Percentiles rank a stretch among this genome's conserved stretches.
Conservation (phyloP, 2,329 filamentous ascomycete species). For the Sarocladiaceae sp. region DNA sequence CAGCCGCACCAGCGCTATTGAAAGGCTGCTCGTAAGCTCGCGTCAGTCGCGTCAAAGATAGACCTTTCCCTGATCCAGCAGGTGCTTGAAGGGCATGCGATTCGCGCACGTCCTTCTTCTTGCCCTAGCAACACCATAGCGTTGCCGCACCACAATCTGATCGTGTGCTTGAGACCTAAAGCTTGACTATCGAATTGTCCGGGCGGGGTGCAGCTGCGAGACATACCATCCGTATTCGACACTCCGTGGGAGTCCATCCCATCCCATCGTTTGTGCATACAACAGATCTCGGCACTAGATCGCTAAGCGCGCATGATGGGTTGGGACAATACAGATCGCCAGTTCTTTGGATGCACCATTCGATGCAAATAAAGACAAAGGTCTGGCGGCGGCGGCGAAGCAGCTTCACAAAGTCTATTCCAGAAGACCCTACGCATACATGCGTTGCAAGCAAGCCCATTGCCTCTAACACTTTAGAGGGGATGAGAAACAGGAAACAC, state of each 20-base stretch:
- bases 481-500: not conserved
- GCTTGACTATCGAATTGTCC: not conserved
- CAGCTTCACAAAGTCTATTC: too few relatives aligned
- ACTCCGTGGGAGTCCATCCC: not conserved
- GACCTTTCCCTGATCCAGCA: not conserved
- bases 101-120: not conserved
- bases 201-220: not conserved
- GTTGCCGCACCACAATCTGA: not conserved
- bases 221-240: not conserved
- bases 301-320: too few relatives aligned
- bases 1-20: not conserved
- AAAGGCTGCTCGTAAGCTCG: not conserved
- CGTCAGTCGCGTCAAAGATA: not conserved
- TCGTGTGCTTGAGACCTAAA: not conserved
- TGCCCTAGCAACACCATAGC: not conserved
- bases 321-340: too few relatives aligned
- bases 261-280: not conserved
- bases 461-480: not conserved
- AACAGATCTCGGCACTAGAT: too few relatives aligned
- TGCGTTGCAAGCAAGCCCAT: too few relatives aligned
- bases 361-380: too few relatives aligned
- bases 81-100: not conserved
- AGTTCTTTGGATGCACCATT: too few relatives aligned
- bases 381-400: too few relatives aligned
- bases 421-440: too few relatives aligned